phyloP scores from a whole-genome alignment of 148 eudicot species.

The Chenopodium suecicum region DNA sequence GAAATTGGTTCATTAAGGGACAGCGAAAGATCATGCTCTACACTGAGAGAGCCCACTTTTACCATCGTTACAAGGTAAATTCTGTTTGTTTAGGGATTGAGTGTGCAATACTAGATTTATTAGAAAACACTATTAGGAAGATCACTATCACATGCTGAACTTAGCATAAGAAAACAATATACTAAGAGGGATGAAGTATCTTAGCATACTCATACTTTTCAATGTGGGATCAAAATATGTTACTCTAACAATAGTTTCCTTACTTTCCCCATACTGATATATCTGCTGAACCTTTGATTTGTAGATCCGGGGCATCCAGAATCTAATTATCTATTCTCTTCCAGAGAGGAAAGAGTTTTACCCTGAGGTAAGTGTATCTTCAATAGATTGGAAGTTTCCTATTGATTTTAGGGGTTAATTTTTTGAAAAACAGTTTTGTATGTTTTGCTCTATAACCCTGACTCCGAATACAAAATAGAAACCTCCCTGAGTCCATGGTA shows the following conservation, averaged over 20 bases:
- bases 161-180: not conserved
- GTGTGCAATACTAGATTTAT: not conserved
- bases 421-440: not conserved
- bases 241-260: not conserved
- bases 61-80: constrained; percentile 89
- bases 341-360: constrained; percentile 97
- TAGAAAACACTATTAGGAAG: not conserved
- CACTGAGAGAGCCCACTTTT: constrained; percentile 94
- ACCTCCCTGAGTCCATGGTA: not conserved
- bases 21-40: constrained; percentile 78
- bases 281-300: constrained; percentile 7
- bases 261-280: not conserved
- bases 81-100: not conserved
- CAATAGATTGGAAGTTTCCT: not conserved
- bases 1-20: constrained; percentile 74
- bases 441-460: not conserved
- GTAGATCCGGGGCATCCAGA: constrained; percentile 88
- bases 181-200: not conserved
- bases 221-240: not conserved
- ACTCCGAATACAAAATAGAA: not conserved
- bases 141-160: not conserved
- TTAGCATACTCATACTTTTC: not conserved
- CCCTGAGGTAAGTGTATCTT: constrained; percentile 69
- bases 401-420: not conserved
- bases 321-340: constrained; percentile 82